Evolutionary conservation across 495 filamentous ascomycete genomes (phyloP), one percentile per base, ranked within the genome.

Genomic region (Penicillium atrosanguineum): DNA sequence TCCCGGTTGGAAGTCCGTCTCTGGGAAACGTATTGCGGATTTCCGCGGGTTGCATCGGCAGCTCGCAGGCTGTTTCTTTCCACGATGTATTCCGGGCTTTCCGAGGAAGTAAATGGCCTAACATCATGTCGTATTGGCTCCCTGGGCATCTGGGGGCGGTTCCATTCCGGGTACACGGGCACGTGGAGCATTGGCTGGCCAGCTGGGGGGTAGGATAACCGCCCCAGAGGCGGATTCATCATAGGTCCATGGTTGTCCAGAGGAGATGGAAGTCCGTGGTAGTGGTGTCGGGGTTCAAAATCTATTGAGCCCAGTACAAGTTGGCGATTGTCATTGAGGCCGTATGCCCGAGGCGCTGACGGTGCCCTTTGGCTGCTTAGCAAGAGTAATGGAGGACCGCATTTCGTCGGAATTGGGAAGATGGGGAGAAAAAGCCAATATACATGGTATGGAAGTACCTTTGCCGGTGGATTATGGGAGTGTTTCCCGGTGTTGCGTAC

Each of bases 1-100:
- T 93, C 89, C 36, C 89, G 80, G 73, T 88, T 90, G n/a, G 87
- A 88, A 31, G 86, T 79, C 20, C 86, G 82, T 63, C 88, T 81
- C 69, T 88, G 86, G 26, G 85, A 75, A 54, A 84, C 78, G 51
- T 78, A 69, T 57, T 81, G 83, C 42, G 75, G 68, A 52, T 68
- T 67, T 66, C 69, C 72, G 65, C 73, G 78, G 51, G 73, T 70
- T 48, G 74, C 78, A 44, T 77, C 65, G 25, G 71, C 61, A 48
- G 67, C 57, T 38, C 73, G 67, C 16, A 67, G 64, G 57, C 58
- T 68, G 58, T 62, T 69, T 55, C 69, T 66, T 55, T 76, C 75
- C 49, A 76, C 62, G 44, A 72, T 51, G 51, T 73, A 76, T 29
- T 75, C 71, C 40, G 68, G 62, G 47, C 62, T 70, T 9, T 76